Conservation (phyloP, 2,329 filamentous ascomycete species). For the Trichoderma atroviride region DNA sequence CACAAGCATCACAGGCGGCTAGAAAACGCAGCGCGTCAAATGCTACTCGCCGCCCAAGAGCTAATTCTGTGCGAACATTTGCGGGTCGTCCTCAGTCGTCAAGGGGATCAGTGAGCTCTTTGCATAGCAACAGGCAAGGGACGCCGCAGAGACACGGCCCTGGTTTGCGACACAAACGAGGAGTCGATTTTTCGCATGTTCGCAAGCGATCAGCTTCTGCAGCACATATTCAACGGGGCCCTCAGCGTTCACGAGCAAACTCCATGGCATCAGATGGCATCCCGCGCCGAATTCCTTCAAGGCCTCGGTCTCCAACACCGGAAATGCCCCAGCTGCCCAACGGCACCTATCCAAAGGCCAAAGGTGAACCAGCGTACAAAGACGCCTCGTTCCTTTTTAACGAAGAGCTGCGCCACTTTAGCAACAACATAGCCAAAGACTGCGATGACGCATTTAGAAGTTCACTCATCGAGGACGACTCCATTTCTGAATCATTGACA, state of each 20-base stretch:
- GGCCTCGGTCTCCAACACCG: conserved; percentile 36
- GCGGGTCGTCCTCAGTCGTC: conserved; percentile 40
- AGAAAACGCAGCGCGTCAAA: conserved; percentile 43
- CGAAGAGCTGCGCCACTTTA: conserved; percentile 82
- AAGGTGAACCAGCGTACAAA: conserved; percentile 30
- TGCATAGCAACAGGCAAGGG: conserved; percentile 51
- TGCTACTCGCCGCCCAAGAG: conserved; percentile 36
- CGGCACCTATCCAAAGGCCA: conserved; percentile 35
- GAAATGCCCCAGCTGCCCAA: conserved; percentile 35
- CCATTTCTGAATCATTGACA: conserved; percentile 40
- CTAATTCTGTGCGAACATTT: conserved; percentile 36
- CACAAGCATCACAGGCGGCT: conserved; percentile 35
- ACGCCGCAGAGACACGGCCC: conserved; percentile 47
- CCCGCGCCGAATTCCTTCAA: conserved; percentile 30
- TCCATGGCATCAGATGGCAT: conserved; percentile 32
- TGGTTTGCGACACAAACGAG: conserved; percentile 52
- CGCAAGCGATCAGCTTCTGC: conserved; percentile 45
- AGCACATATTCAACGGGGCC: conserved; percentile 28
- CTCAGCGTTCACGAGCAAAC: conserved; percentile 28
- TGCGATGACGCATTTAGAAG: conserved; percentile 92
- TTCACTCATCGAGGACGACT: conserved; percentile 49
- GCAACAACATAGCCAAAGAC: conserved; percentile 81
- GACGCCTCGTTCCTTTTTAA: conserved; percentile 50
- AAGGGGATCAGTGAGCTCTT: conserved; percentile 52
- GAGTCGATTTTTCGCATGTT: conserved; percentile 57